A percentile compares a stretch with the other conserved stretches of the same genome.
Evolutionary conservation across 495 filamentous ascomycete species (phyloP).

Genomic region (Lepraria neglecta): DNA sequence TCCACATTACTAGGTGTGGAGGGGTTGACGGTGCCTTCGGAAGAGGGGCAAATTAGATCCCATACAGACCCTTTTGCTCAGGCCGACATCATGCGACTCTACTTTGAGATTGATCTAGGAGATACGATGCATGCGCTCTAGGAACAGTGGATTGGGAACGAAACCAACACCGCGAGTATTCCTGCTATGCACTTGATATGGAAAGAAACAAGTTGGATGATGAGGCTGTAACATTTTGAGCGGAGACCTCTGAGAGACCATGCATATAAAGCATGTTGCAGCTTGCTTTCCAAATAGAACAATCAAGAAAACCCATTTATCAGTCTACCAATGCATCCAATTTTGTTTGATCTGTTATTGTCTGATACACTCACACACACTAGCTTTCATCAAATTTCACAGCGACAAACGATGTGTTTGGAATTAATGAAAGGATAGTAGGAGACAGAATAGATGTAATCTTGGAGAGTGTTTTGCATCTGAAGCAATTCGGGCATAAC

Average conservation of each 20-base stretch:
- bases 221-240: background rate
- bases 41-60: constrained; percentile 1
- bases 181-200: background rate
- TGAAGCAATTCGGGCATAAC: background rate
- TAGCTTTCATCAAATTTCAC: too few species aligned
- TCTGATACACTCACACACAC: too few species aligned
- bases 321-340: too few species aligned
- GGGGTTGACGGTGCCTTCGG: background rate
- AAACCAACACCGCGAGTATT: background rate
- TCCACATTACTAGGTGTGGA: background rate
- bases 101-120: background rate
- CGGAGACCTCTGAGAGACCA: too few species aligned
- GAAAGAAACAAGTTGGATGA: background rate
- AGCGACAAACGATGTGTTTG: too few species aligned
- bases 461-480: background rate
- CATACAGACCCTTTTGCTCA: background rate
- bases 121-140: background rate
- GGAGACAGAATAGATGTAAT: background rate
- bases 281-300: too few species aligned
- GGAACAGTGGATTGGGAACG: background rate
- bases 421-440: too few species aligned
- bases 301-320: too few species aligned
- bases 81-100: background rate
- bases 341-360: too few species aligned
- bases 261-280: too few species aligned